These are phyloP conservation scores for Ambrosiella xylebori DNA, from an alignment of 2,329 filamentous ascomycete species.

Conservation along the genomic window DNA sequence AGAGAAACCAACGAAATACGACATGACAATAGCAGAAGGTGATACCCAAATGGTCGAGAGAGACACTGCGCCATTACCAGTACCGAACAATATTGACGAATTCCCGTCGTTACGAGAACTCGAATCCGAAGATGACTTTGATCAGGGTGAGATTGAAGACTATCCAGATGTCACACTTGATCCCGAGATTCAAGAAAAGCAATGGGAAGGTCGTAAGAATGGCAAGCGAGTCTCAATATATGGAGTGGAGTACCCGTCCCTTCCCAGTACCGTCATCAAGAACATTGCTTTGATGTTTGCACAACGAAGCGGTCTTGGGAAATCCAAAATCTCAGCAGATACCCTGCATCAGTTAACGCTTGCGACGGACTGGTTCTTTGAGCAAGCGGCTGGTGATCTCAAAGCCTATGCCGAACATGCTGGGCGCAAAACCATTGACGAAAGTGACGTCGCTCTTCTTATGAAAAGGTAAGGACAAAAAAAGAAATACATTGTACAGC, in stretches of 20 bases:
- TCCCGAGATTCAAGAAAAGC: constrained; percentile 2
- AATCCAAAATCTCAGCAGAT: constrained; percentile 54
- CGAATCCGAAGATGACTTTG: constrained; percentile 10
- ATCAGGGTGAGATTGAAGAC: constrained; percentile 10
- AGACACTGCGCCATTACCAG: neutral
- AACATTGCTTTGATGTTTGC: constrained; percentile 54
- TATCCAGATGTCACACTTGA: constrained; percentile 5
- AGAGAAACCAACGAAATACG: constrained; percentile 3
- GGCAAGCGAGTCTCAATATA: constrained; percentile 47
- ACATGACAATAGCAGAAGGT: constrained; percentile 5
- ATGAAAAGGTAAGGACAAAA: constrained; percentile 55
- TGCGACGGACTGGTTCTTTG: constrained; percentile 82
- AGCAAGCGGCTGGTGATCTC: constrained; percentile 68
- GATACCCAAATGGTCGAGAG: neutral
- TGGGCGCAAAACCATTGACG: constrained; percentile 69
- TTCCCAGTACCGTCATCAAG: constrained; percentile 60
- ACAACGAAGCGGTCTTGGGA: constrained; percentile 45
- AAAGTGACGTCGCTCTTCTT: constrained; percentile 63
- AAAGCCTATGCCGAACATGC: constrained; percentile 67
- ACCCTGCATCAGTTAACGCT: constrained; percentile 58
- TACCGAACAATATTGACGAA: neutral
- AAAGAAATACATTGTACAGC: constrained; percentile 13
- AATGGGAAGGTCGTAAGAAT: constrained; percentile 21
- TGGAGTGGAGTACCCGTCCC: constrained; percentile 57
- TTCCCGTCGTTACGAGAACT: constrained; percentile 8